Conservation (phyloP, 306 rosid species). For the Acacia crassicarpa region DNA sequence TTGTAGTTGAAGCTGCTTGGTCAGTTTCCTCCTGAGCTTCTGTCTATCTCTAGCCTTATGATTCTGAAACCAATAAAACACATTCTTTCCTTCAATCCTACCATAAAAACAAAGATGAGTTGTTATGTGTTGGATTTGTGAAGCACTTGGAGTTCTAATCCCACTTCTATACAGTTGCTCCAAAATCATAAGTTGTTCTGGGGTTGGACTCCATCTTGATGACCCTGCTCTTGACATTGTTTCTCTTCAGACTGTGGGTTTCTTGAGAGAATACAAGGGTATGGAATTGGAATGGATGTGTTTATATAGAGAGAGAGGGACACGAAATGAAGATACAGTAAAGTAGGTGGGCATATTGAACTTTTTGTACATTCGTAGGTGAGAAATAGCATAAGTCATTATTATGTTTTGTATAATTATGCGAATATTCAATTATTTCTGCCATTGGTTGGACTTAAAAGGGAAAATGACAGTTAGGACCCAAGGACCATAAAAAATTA, state of each 20-base stretch:
- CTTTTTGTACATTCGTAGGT: neutral
- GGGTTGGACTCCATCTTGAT: slow-evolving; percentile 92
- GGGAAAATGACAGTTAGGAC: too few relatives aligned
- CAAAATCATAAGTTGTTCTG: slow-evolving; percentile 87
- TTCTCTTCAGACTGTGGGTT: neutral
- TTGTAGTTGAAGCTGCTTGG: slow-evolving; percentile 72
- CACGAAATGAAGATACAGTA: slow-evolving; percentile 54
- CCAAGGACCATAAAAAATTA: too few relatives aligned
- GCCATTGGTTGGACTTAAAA: neutral
- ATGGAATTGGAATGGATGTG: slow-evolving; percentile 32
- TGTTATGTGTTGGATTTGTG: slow-evolving; percentile 87
- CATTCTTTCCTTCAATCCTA: slow-evolving; percentile 88
- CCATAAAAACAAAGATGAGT: slow-evolving; percentile 87
- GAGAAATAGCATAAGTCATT: neutral
- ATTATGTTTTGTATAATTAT: neutral
- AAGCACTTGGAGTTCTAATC: slow-evolving; percentile 78
- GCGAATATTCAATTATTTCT: neutral
- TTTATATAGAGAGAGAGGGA: slow-evolving; percentile 45
- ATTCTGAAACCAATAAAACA: slow-evolving; percentile 96
- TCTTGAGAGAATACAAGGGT: slow-evolving; percentile 20
- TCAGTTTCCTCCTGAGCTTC: slow-evolving; percentile 78
- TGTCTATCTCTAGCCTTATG: slow-evolving; percentile 96
- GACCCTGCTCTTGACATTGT: slow-evolving; percentile 64
- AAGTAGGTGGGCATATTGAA: slow-evolving; percentile 5
- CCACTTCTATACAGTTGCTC: slow-evolving; percentile 86